These are phyloP conservation scores for Xylariaceae sp. DNA, from an alignment of 2,329 filamentous ascomycete species.

Conservation along the genomic window DNA sequence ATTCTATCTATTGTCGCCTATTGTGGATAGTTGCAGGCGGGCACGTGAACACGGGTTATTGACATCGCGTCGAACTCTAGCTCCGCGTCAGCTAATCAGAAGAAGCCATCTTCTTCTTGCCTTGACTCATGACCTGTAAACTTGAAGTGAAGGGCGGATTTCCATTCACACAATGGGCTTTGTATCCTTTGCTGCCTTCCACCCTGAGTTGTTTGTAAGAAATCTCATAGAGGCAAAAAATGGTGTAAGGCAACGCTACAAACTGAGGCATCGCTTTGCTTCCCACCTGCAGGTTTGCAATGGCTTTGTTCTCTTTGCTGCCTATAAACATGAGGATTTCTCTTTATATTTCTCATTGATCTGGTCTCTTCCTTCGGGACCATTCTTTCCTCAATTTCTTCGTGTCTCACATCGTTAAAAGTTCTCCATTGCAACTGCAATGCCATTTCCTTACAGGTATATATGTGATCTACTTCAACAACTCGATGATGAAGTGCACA, in stretches of 20 bases:
- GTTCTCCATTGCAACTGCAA: conserved; percentile 18
- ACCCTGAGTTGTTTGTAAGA: neutral
- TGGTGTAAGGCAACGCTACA: neutral
- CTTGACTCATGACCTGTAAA: neutral
- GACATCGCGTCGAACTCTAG: conserved; percentile 29
- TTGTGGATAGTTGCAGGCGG: neutral
- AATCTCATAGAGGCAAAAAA: too few relatives aligned
- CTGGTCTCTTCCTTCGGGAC: neutral
- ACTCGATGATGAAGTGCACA: conserved; percentile 58
- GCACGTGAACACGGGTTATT: conserved; percentile 39
- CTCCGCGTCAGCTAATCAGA: conserved; percentile 23
- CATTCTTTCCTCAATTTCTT: neutral
- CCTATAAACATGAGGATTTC: conserved; percentile 23
- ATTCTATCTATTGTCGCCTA: neutral
- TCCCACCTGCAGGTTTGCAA: neutral
- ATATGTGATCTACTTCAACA: conserved; percentile 77
- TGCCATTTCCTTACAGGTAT: conserved; percentile 70
- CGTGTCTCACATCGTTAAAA: conserved; percentile 1
- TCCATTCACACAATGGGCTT: neutral
- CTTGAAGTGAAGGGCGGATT: too few relatives aligned
- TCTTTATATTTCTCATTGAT: conserved; percentile 4
- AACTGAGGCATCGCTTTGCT: neutral
- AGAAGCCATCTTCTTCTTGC: conserved; percentile 15
- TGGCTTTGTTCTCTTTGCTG: conserved; percentile 18
- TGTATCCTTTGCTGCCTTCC: conserved; percentile 11